Evolutionary conservation across 805 yeast species (phyloP).

Genomic region (Saccharomycopsis javanensis): DNA sequence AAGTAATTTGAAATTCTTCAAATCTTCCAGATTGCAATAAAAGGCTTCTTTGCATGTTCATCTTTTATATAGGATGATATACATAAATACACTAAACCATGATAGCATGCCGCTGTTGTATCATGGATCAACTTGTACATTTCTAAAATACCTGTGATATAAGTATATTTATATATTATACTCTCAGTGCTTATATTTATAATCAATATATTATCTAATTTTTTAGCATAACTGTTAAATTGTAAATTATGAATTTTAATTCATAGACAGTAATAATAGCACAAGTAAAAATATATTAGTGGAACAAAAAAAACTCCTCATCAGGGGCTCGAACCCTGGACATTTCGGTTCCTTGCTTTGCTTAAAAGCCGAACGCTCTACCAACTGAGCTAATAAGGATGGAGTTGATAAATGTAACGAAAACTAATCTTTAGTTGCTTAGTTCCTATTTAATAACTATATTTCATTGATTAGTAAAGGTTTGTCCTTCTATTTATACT

Average conservation of each 20-base stretch:
- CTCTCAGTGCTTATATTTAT: no score
- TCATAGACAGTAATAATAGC: neutral
- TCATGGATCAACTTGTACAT: neutral
- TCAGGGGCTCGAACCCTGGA: constrained; percentile 43
- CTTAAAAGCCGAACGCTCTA: constrained; percentile 57
- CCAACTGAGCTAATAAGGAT: constrained; percentile 44
- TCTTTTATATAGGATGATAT: neutral
- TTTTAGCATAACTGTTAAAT: no score
- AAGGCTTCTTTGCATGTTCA: neutral
- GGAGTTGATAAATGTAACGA: neutral
- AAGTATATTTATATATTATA: neutral
- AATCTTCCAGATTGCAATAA: no score
- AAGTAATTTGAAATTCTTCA: no score
- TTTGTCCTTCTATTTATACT: no score
- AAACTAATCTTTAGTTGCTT: no score
- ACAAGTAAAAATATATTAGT: neutral
- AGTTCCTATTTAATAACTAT: no score
- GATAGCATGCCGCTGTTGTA: neutral
- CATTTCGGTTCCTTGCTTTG: constrained; percentile 30
- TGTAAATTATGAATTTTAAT: neutral
- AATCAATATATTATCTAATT: no score
- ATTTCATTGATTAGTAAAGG: no score
- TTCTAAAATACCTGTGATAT: neutral
- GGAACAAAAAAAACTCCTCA: constrained; percentile 18
- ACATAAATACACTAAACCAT: neutral